Evolutionary conservation across 2,329 filamentous ascomycete genomes (phyloP).

Genomic region (Graphiopsis chlorocephala): DNA sequence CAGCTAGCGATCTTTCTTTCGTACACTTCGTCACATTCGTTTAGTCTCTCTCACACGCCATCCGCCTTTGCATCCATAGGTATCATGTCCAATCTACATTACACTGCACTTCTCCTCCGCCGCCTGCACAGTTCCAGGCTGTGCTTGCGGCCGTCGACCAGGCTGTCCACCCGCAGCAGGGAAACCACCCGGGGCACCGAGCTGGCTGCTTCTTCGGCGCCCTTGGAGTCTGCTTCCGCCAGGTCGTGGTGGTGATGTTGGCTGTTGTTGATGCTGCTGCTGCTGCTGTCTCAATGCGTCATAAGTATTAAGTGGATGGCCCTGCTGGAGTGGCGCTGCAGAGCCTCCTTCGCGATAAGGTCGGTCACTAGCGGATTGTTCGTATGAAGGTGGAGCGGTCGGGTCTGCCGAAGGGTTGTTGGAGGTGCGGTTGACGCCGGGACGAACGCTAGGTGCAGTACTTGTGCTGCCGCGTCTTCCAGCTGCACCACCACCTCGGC

Average conservation of each 20-base stretch:
- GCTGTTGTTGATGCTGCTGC: constrained; percentile 18
- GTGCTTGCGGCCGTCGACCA: constrained; percentile 20
- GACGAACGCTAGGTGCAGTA: constrained; percentile 19
- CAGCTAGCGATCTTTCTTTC: not conserved
- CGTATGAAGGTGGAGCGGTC: constrained; percentile 62
- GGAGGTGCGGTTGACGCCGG: constrained; percentile 30
- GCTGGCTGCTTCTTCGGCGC: constrained; percentile 22
- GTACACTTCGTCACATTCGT: not conserved
- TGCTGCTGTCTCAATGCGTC: constrained; percentile 33
- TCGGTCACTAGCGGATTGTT: constrained; percentile 59
- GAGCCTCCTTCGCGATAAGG: constrained; percentile 45
- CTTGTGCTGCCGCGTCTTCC: not conserved
- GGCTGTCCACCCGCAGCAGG: constrained; percentile 4
- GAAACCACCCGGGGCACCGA: constrained; percentile 13
- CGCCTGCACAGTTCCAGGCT: constrained; percentile 29
- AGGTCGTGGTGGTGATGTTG: constrained; percentile 10
- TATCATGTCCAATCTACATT: constrained; percentile 40
- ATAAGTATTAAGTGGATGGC: constrained; percentile 34
- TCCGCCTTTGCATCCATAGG: not conserved
- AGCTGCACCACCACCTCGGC: constrained; percentile 18
- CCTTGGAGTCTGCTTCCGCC: constrained; percentile 17
- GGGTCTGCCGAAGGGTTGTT: constrained; percentile 41
- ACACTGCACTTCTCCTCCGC: constrained; percentile 45
- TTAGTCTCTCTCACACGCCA: not conserved
- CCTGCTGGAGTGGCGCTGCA: constrained; percentile 30